Evolutionary conservation across 108 stramenopile species (phyloP), one percentile per base, ranked within the genome.

Genomic region (Pinguiococcus pyrenoidosus): DNA sequence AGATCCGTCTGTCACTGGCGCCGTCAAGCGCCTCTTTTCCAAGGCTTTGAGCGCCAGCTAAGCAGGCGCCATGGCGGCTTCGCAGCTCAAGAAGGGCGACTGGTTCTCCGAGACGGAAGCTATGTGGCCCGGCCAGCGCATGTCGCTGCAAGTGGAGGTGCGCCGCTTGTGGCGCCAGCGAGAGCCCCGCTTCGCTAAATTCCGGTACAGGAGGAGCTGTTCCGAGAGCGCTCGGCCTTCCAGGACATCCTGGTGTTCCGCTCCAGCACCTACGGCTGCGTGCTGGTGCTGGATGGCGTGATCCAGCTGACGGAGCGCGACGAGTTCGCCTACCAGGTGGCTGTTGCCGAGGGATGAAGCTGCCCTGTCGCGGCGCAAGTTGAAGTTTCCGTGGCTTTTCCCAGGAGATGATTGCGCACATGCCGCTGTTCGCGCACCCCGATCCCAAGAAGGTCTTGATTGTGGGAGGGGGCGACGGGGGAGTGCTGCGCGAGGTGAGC

Each of bases 401-500:
- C n/a, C n/a, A n/a, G 64, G 96, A 95, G 70, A 92, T 92, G 91
- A 89, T 94, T 53, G 72, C 89, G 2, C 92, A 95, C 58, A 61
- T 95, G 13, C 96, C 96, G 2, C 62, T 94, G 22, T 90, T 75
- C 50, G 80, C 88, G 0, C 92, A 94, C 61, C 81, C 49, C 20
- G 14, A 64, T 33, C 66, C 66, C 28, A 56, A 57, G 30, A 57
- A 59, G 42, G 96, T 94, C 8, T 55, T 92, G 20, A 90, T 98
- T 39, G 81, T 98, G 46, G 96, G 96, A 14, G 96, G 96, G 2
- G 96, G 92, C 7, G 92, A 94, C 65, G 96, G 96, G 17, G 96
- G 96, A 44, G 88, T 95, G 2, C 54, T 94, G 21, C 79, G 96
- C 14, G 90, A 92, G 62, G n/a, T n/a, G n/a, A n/a, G n/a, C n/a